phyloP scores from a whole-genome alignment of 2,329 filamentous ascomycete genomes.

The Berkeleyomyces basicola region DNA sequence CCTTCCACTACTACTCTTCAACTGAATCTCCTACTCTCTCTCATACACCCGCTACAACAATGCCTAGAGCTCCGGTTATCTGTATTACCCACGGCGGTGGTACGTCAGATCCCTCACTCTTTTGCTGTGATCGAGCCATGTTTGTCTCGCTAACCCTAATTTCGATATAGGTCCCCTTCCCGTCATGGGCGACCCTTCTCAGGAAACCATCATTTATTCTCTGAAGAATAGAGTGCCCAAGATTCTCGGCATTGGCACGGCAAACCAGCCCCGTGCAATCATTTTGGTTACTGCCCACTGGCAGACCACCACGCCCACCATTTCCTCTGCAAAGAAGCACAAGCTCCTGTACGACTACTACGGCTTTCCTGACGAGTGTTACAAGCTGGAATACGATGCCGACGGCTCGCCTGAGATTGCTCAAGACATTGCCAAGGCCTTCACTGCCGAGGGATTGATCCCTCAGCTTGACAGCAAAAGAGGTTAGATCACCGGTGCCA shows the following conservation, averaged over 20 bases:
- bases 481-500: not conserved
- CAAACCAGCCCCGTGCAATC: slow-evolving; percentile 33
- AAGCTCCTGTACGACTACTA: slow-evolving; percentile 41
- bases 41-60: slow-evolving; percentile 16
- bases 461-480: slow-evolving; percentile 24
- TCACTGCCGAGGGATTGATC: slow-evolving; percentile 30
- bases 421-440: slow-evolving; percentile 27
- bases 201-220: slow-evolving; percentile 33
- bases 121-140: not conserved
- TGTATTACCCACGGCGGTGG: slow-evolving; percentile 35
- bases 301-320: slow-evolving; percentile 31
- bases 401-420: slow-evolving; percentile 38
- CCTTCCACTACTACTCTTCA: slow-evolving; percentile 1
- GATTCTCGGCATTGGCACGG: slow-evolving; percentile 36
- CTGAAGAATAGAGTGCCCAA: slow-evolving; percentile 36
- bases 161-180: slow-evolving; percentile 34
- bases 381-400: slow-evolving; percentile 39
- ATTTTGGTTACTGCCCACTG: slow-evolving; percentile 43
- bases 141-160: not conserved
- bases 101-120: slow-evolving; percentile 16
- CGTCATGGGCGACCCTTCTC: slow-evolving; percentile 36
- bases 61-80: slow-evolving; percentile 29
- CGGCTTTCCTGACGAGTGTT: slow-evolving; percentile 39
- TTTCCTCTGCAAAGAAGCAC: slow-evolving; percentile 33
- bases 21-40: not conserved